Conservation (phyloP, 306 rosid species). For the Glycine tomentella region DNA sequence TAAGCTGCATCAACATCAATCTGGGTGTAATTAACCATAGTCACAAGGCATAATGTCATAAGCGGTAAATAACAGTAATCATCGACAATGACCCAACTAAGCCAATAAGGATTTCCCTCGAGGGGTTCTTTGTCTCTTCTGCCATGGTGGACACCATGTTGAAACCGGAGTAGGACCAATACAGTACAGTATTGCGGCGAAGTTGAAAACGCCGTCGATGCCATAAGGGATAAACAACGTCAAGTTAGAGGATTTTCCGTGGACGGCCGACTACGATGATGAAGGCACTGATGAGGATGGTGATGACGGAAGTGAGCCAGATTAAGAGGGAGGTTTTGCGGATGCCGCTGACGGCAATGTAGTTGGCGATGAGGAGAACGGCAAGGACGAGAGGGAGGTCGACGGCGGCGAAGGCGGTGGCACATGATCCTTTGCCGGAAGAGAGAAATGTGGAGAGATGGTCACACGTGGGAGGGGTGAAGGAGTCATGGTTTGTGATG, state of each 20-base stretch:
- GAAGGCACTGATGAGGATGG: slow-evolving; percentile 53
- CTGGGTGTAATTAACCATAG: slow-evolving; percentile 62
- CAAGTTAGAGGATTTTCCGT: slow-evolving; percentile 62
- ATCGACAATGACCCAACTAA: slow-evolving; percentile 73
- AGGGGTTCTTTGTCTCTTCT: slow-evolving; percentile 84
- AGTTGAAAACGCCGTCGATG: slow-evolving; percentile 64
- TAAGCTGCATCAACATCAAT: slow-evolving; percentile 69
- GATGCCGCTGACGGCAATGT: slow-evolving; percentile 75
- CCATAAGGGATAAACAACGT: slow-evolving; percentile 66
- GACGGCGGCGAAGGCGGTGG: slow-evolving; percentile 60
- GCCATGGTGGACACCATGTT: slow-evolving; percentile 97
- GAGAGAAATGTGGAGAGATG: too few species aligned
- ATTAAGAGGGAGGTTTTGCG: slow-evolving; percentile 67
- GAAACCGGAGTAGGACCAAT: slow-evolving; percentile 95
- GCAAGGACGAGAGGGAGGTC: slow-evolving; percentile 74
- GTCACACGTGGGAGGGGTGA: too few species aligned
- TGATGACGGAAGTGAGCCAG: slow-evolving; percentile 63
- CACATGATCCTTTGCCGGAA: too few species aligned
- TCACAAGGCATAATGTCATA: slow-evolving; percentile 72
- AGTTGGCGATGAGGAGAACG: slow-evolving; percentile 69
- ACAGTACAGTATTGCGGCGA: slow-evolving; percentile 89
- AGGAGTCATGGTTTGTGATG: too few species aligned
- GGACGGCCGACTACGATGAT: slow-evolving; percentile 60
- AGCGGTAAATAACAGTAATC: slow-evolving; percentile 75
- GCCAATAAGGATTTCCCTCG: slow-evolving; percentile 84